Percentiles rank a stretch among this genome's conserved stretches.
phyloP scores from a whole-genome alignment of 2,329 filamentous ascomycete species.

The Aspergillus sclerotialis region DNA sequence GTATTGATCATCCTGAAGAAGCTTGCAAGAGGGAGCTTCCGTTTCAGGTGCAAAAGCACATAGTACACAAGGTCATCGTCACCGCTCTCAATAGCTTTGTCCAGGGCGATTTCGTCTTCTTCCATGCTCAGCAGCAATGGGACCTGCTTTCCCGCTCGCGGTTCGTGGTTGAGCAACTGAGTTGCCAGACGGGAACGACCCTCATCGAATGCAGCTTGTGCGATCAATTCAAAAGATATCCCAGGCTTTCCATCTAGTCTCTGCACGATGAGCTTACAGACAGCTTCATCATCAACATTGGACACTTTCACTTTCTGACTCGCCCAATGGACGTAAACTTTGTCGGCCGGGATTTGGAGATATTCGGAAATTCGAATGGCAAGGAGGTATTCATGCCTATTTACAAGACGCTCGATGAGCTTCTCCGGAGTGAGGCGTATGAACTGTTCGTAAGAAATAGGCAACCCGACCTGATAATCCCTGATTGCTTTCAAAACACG shows the following conservation, averaged over 20 bases:
- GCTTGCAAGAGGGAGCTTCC: slow-evolving; percentile 78
- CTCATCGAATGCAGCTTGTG: slow-evolving; percentile 87
- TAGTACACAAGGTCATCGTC: slow-evolving; percentile 90
- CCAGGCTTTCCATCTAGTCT: slow-evolving; percentile 81
- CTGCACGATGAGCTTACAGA: slow-evolving; percentile 79
- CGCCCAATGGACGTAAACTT: slow-evolving; percentile 95
- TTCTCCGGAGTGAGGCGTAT: slow-evolving; percentile 82
- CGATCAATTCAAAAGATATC: slow-evolving; percentile 93
- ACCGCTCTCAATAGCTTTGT: slow-evolving; percentile 93
- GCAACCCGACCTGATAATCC: slow-evolving; percentile 84
- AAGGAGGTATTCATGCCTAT: slow-evolving; percentile 82
- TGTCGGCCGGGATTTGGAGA: slow-evolving; percentile 74
- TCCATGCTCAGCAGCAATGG: slow-evolving; percentile 90
- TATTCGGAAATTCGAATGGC: slow-evolving; percentile 85
- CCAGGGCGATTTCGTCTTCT: slow-evolving; percentile 86
- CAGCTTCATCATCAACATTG: slow-evolving; percentile 76
- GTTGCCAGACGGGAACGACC: slow-evolving; percentile 84
- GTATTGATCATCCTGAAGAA: slow-evolving; percentile 91
- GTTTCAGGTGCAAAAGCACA: slow-evolving; percentile 80
- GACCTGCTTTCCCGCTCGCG: slow-evolving; percentile 90
- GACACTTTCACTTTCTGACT: slow-evolving; percentile 86
- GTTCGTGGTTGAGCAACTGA: slow-evolving; percentile 85
- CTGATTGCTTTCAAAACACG: slow-evolving; percentile 88
- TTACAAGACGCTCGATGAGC: slow-evolving; percentile 77
- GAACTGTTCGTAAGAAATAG: slow-evolving; percentile 90